Evolutionary conservation across 2,329 filamentous ascomycete genomes (phyloP), one percentile per base, ranked within the genome.

Genomic region (Aspergillus clavatus): DNA sequence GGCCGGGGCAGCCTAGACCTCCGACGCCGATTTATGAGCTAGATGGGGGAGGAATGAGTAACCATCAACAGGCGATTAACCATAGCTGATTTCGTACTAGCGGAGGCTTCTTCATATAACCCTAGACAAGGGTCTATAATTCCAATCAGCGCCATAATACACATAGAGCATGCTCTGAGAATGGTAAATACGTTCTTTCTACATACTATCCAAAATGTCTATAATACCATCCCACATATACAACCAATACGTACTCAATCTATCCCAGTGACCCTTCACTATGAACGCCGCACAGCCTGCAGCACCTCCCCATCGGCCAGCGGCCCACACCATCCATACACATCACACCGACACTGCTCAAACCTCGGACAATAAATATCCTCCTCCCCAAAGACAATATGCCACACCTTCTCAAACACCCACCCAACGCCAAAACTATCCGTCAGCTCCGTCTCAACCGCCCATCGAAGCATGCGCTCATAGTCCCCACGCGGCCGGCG

Each of bases 321-420:
- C 7, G 23, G 23, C 3, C 31, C 60, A 36, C 60, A 62, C 60
- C 58, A 62, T 37, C 60, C 59, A 40, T 60, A 62, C 16, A 49
- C 48, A 46, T 62, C 60, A 33, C 60, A 62, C 5, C 59, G 58
- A 44, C 59, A 62, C 47, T 62, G 59, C 33, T 61, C 58, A 23
- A 51, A 57, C 16, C 56, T 54, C 14, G 59, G 58, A 39, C 59
- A 62, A 46, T 33, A 33, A 8, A 33, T 33, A 33, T 33, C 51
- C 14, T 59, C 54, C 53, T 53, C 54, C 12, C 58, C 61, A 53
- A 65, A 64, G n/a, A 64, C 50, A 29, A 64, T 48, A 51, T 65
- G 62, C 62, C 62, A 65, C 26, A 63, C 45, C 46, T 62, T 63
- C 45, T 65, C 62, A 48, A 61, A 57, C 19, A 62, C 58, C 53